Base-by-base conservation (phyloP, 768 basidiomycete genomes). In the Rhodosporidiobolus odoratus region DNA sequence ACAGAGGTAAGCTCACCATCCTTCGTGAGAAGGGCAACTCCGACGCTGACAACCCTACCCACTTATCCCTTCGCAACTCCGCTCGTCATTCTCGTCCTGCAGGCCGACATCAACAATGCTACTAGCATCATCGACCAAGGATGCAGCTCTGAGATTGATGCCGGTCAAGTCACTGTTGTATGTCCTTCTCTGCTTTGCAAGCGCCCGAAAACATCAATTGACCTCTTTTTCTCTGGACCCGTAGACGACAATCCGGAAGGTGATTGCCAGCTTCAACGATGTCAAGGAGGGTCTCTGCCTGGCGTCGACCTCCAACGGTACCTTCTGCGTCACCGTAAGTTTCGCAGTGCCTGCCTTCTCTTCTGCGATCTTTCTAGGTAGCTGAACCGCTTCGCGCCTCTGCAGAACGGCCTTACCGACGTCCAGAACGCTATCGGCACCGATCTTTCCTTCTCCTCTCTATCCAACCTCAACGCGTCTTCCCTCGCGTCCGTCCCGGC, bases 391-490 rank as follows among this genome's bases (percentile, higher is more conserved):
- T n/a, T 27, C 9, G 32, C 35, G 13, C 4, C 15, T 21, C 12
- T 45, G 13, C 17, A 66, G 65, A 64, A 75, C 30, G 74, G 79
- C 32, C 71, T 80, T 23, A 63, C 54, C 41, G 69, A 72, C 9
- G 62, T 80, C 27, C 78, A 79, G 63, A 79, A 75, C 66, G 74
- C 75, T 23, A 77, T 76, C 17, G 77, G 75, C 48, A 48, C 71
- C 13, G 40, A 66, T n/a, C 38, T 80, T 45, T 72, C 76, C 32
- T 37, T 76, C 66, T 69, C 66, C 40, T 75, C 72, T 64, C 30
- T 80, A 43, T 71, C 77, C 21, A 56, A 61, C 10, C 69, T 80
- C 47, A 66, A 71, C 47, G 56, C 64, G 21, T 62, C 71, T 16
- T 53, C 54, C 23, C 50, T 80, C 45, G 35, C 60, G 48, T 32